A percentile compares a stretch with the other conserved stretches of the same genome.
phyloP scores from a whole-genome alignment of 2,329 filamentous ascomycete genomes.

The Sarocladiaceae sp. region DNA sequence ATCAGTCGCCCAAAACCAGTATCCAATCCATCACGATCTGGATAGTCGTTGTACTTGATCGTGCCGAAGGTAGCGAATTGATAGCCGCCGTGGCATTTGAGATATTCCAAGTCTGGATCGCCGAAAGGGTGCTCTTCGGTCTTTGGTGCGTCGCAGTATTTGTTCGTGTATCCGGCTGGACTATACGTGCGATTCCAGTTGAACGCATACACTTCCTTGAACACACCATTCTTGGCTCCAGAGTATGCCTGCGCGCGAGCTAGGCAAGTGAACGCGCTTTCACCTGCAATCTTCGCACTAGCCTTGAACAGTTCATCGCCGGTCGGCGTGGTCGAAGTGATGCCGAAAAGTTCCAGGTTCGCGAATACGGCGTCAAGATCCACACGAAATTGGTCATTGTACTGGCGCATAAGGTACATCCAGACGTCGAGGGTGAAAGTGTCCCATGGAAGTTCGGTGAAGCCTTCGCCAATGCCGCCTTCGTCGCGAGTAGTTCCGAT shows the following conservation, averaged over 20 bases:
- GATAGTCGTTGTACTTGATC: background rate
- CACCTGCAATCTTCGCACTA: background rate
- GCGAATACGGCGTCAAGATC: too few species aligned
- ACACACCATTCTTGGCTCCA: background rate
- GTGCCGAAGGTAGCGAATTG: background rate
- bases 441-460: too few species aligned
- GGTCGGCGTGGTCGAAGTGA: too few species aligned
- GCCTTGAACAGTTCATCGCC: too few species aligned
- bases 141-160: background rate
- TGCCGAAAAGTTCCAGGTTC: too few species aligned
- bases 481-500: too few species aligned
- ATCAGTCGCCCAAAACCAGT: background rate
- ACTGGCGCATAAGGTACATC: too few species aligned
- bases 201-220: background rate
- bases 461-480: too few species aligned
- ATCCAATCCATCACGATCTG: background rate
- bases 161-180: background rate
- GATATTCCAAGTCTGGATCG: background rate
- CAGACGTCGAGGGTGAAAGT: too few species aligned
- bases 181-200: background rate
- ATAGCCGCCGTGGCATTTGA: background rate
- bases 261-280: background rate
- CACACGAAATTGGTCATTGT: too few species aligned
- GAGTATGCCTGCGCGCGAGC: background rate
- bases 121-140: background rate